Conservation (phyloP, 495 filamentous ascomycete species). For the Ascodesmis nigricans region DNA sequence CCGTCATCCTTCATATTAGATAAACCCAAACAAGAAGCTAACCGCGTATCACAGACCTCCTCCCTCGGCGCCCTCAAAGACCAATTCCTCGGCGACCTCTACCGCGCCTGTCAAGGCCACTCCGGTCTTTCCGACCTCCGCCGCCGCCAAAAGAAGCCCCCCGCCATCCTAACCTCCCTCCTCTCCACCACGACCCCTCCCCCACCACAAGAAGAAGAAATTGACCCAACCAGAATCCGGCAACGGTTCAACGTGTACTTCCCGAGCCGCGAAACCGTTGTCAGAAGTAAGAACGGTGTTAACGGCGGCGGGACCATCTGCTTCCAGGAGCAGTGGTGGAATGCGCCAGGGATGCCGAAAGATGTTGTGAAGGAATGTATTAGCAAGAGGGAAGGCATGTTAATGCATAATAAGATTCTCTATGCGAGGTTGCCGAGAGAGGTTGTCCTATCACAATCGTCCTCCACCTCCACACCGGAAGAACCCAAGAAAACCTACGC, state of each 20-base stretch:
- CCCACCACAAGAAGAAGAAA: constrained; percentile 10
- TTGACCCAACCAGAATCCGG: constrained; percentile 25
- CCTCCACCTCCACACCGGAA: too few relatives aligned
- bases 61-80: constrained; percentile 56
- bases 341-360: constrained; percentile 41
- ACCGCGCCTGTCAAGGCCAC: constrained; percentile 33
- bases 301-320: constrained; percentile 60
- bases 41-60: constrained; percentile 45
- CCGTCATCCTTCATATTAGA: constrained; percentile 9
- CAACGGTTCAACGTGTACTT: constrained; percentile 55
- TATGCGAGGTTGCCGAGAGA: too few relatives aligned
- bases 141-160: neutral
- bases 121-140: constrained; percentile 8
- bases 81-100: constrained; percentile 45
- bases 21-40: neutral
- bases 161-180: neutral
- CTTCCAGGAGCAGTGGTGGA: constrained; percentile 46
- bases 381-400: constrained; percentile 39
- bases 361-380: constrained; percentile 50
- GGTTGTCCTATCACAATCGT: too few relatives aligned
- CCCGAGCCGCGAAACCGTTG: constrained; percentile 53
- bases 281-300: constrained; percentile 34
- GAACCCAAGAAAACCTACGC: too few relatives aligned
- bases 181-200: neutral
- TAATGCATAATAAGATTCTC: constrained; percentile 70